A percentile compares a stretch with the other conserved stretches of the same genome.
Evolutionary conservation across 2,329 filamentous ascomycete genomes (phyloP).

Genomic region (Penicillium rolfsii): DNA sequence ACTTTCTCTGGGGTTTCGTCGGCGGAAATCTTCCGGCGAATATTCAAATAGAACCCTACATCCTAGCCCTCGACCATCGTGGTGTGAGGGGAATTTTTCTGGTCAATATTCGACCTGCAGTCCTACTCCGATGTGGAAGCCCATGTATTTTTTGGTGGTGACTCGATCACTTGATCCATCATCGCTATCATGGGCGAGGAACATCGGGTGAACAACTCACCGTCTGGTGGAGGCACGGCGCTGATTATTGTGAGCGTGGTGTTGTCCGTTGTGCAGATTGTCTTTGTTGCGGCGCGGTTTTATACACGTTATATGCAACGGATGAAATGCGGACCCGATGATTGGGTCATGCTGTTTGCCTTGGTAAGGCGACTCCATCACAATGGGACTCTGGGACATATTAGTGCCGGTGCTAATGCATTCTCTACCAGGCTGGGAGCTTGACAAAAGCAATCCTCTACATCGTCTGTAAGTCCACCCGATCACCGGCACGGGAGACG

Average conservation of each 20-base stretch:
- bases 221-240: background rate
- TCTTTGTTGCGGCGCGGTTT: conserved; percentile 28
- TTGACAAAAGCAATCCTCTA: conserved; percentile 23
- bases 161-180: background rate
- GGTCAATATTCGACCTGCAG: background rate
- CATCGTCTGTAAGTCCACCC: conserved; percentile 25
- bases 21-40: background rate
- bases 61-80: background rate
- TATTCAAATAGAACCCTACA: background rate
- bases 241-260: conserved; percentile 25
- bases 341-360: conserved; percentile 31
- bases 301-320: conserved; percentile 29
- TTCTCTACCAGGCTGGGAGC: conserved; percentile 20
- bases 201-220: background rate
- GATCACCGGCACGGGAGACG: background rate
- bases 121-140: background rate
- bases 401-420: background rate
- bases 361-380: conserved; percentile 20
- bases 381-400: no score
- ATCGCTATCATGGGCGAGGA: conserved; percentile 1
- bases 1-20: background rate
- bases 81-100: background rate
- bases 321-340: conserved; percentile 23
- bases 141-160: background rate
- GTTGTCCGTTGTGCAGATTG: conserved; percentile 26